phyloP scores from a whole-genome alignment of 2,329 filamentous ascomycete species.

The Epichloe glyceriae region DNA sequence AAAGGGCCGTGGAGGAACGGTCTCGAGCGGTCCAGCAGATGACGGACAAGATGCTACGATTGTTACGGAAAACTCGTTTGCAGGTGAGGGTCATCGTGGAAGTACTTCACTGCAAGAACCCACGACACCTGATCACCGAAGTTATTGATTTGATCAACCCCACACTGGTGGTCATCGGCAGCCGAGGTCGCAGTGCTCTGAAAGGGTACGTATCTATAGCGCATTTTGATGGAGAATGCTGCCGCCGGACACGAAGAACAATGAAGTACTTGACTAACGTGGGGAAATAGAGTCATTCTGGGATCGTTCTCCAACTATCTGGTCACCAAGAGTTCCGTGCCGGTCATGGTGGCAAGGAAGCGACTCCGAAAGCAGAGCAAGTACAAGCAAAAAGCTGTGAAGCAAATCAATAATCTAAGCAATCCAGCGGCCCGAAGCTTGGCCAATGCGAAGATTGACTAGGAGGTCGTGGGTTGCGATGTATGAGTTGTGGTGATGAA shows the following conservation, averaged over 20 bases:
- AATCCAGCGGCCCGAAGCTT: constrained; percentile 55
- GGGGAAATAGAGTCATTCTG: constrained; percentile 59
- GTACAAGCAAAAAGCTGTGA: constrained; percentile 53
- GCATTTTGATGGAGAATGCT: too few relatives aligned
- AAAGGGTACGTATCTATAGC: constrained; percentile 57
- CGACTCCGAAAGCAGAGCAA: constrained; percentile 77
- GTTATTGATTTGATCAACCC: constrained; percentile 90
- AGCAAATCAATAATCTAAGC: constrained; percentile 69
- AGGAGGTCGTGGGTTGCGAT: background rate
- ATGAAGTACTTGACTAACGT: too few relatives aligned
- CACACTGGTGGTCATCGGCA: constrained; percentile 86
- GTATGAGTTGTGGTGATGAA: background rate
- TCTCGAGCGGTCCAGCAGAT: constrained; percentile 71
- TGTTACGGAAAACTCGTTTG: constrained; percentile 79
- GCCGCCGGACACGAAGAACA: background rate
- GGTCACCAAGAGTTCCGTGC: constrained; percentile 90
- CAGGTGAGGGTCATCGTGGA: constrained; percentile 91
- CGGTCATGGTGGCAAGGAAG: constrained; percentile 95
- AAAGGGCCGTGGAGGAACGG: constrained; percentile 63
- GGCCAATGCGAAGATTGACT: constrained; percentile 65
- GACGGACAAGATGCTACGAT: constrained; percentile 68
- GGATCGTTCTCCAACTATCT: constrained; percentile 97
- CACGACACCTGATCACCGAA: constrained; percentile 90
- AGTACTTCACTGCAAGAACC: constrained; percentile 96
- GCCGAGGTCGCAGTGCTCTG: constrained; percentile 76